Conservation (phyloP, 495 filamentous ascomycete species). For the Aspergillus funiculosus region DNA sequence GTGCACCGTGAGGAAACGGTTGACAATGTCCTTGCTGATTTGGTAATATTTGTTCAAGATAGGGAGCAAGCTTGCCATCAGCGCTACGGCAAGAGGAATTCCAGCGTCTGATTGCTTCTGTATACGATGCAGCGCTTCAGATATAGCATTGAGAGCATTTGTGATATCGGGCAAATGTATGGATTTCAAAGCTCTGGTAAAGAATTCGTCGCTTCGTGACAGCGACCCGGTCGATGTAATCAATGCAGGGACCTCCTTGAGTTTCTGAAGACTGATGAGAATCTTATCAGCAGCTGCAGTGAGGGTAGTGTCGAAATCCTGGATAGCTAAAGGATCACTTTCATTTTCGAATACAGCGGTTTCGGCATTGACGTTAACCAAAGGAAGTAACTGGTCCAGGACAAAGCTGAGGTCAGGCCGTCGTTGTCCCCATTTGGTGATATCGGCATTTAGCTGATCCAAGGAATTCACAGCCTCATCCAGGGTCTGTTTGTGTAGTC, state of each 20-base stretch:
- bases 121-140: slow-evolving; percentile 47
- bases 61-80: slow-evolving; percentile 63
- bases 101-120: slow-evolving; percentile 37
- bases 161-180: slow-evolving; percentile 54
- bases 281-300: slow-evolving; percentile 57
- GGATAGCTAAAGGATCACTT: slow-evolving; percentile 22
- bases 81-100: slow-evolving; percentile 47
- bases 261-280: slow-evolving; percentile 66
- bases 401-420: slow-evolving; percentile 59
- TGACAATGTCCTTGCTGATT: slow-evolving; percentile 49
- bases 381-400: slow-evolving; percentile 53
- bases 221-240: slow-evolving; percentile 60
- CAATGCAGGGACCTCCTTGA: slow-evolving; percentile 54
- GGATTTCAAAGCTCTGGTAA: slow-evolving; percentile 51
- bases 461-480: slow-evolving; percentile 42
- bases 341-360: slow-evolving; percentile 8
- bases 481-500: slow-evolving; percentile 36
- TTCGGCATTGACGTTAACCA: slow-evolving; percentile 27
- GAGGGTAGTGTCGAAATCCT: slow-evolving; percentile 51
- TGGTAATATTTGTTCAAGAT: slow-evolving; percentile 67
- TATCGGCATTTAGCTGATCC: slow-evolving; percentile 34
- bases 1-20: slow-evolving; percentile 54
- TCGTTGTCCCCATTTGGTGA: slow-evolving; percentile 38
- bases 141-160: slow-evolving; percentile 41
- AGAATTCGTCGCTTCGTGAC: slow-evolving; percentile 51